Evolutionary conservation across 257 asterid species (phyloP).

Genomic region (Craterostigma plantagineum): DNA sequence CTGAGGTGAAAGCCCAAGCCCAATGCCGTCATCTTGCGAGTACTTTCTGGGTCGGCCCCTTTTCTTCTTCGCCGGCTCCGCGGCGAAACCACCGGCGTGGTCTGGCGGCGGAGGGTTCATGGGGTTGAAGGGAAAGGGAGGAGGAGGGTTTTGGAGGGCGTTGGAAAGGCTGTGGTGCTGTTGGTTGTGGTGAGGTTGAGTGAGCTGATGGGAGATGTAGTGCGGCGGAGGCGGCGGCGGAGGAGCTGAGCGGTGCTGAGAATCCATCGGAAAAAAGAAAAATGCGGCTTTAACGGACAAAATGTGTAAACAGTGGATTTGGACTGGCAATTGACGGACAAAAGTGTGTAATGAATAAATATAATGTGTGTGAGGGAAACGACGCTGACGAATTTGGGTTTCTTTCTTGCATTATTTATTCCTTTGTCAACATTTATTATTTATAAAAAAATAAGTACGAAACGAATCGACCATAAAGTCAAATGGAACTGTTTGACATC

Average conservation of each 20-base stretch:
- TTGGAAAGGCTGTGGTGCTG: slow-evolving; percentile 8
- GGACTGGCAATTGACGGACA: not conserved
- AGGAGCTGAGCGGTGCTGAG: not conserved
- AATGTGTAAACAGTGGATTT: not conserved
- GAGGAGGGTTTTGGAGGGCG: slow-evolving; percentile 29
- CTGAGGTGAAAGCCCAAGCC: slow-evolving; percentile 52
- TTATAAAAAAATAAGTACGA: too few species aligned
- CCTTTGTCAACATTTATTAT: too few species aligned
- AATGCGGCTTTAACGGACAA: not conserved
- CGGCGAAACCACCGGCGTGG: slow-evolving; percentile 29
- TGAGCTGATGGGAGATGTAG: not conserved
- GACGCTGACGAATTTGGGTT: too few species aligned
- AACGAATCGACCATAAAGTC: too few species aligned
- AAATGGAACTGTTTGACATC: too few species aligned
- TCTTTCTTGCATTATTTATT: too few species aligned
- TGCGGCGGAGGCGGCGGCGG: slow-evolving; percentile 2
- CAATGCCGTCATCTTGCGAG: slow-evolving; percentile 67
- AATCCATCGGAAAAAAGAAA: slow-evolving; percentile 4
- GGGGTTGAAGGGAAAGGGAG: slow-evolving; percentile 43
- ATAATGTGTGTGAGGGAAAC: too few species aligned
- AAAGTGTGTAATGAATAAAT: too few species aligned
- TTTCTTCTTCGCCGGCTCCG: slow-evolving; percentile 54
- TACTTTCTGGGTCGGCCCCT: slow-evolving; percentile 83
- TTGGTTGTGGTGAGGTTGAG: not conserved
- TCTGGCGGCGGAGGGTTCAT: slow-evolving; percentile 15